phyloP scores from a whole-genome alignment of 495 filamentous ascomycete species.

The Amphirosellinia nigrospora region DNA sequence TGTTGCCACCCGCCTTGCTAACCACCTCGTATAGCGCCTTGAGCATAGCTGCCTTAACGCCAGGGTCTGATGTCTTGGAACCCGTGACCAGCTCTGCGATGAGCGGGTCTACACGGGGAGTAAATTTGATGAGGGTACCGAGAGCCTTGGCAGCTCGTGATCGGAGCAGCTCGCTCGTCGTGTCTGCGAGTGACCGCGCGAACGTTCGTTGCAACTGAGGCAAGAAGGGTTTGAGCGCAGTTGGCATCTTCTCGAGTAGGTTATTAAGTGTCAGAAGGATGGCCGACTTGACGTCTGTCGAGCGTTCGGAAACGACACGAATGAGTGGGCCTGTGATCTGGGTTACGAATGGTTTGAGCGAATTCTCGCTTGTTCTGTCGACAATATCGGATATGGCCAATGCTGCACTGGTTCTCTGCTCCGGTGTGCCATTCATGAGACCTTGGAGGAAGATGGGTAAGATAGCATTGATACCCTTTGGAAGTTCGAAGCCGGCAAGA shows the following conservation, averaged over 20 bases:
- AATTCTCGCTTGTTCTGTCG: conserved; percentile 82
- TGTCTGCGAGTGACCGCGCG: conserved; percentile 91
- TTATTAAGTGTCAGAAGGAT: conserved; percentile 95
- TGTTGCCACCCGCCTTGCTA: conserved; percentile 90
- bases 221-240: conserved; percentile 93
- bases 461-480: conserved; percentile 97
- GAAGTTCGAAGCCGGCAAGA: conserved; percentile 86
- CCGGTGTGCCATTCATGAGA: conserved; percentile 91
- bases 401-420: conserved; percentile 90
- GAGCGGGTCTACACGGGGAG: conserved; percentile 92
- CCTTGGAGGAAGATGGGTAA: conserved; percentile 97
- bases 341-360: conserved; percentile 91
- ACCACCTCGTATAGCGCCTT: conserved; percentile 96
- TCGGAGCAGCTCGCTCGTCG: conserved; percentile 86
- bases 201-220: conserved; percentile 97
- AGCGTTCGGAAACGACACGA: conserved; percentile 93
- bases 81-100: conserved; percentile 86
- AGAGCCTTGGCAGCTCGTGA: conserved; percentile 93
- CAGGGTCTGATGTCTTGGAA: conserved; percentile 84
- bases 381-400: conserved; percentile 94
- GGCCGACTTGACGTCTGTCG: conserved; percentile 92
- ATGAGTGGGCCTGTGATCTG: conserved; percentile 98
- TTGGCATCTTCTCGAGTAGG: conserved; percentile 93
- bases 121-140: conserved; percentile 94
- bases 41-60: conserved; percentile 95